Evolutionary conservation across 108 stramenopile genomes (phyloP).

Genomic region (Cyclotella choctawhatcheeana): DNA sequence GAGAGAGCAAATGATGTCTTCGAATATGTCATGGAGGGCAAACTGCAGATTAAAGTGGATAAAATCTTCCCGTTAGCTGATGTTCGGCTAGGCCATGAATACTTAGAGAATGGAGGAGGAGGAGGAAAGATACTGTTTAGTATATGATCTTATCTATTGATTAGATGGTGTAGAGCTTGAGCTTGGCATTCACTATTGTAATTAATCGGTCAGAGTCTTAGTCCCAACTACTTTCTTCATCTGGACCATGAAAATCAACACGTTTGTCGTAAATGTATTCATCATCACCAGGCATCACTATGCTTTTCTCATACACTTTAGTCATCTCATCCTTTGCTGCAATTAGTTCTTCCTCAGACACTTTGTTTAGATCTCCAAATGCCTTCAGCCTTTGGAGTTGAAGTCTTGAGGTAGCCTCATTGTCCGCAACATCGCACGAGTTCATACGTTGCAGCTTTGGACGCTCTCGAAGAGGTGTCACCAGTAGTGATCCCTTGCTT

Average conservation of each 20-base stretch:
- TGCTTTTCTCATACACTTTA: constrained; percentile 33
- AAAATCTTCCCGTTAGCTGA: constrained; percentile 68
- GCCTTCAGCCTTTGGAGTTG: background rate
- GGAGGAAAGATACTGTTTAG: constrained; percentile 80
- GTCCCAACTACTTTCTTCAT: constrained; percentile 64
- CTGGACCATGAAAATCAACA: constrained; percentile 46
- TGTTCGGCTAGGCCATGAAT: constrained; percentile 73
- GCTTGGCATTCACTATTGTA: too few species aligned
- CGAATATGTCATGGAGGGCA: constrained; percentile 74
- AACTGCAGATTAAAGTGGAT: constrained; percentile 77
- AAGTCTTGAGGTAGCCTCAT: too few species aligned
- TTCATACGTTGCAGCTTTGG: background rate
- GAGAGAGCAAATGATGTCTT: constrained; percentile 74
- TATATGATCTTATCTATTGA: too few species aligned
- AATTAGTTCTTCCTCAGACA: constrained; percentile 33
- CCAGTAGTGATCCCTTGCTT: background rate
- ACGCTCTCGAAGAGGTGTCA: background rate
- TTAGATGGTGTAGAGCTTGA: too few species aligned
- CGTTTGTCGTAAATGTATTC: constrained; percentile 54
- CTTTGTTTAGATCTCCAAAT: constrained; percentile 50
- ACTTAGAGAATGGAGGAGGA: constrained; percentile 78
- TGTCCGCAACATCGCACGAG: too few species aligned
- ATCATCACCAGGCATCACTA: constrained; percentile 48
- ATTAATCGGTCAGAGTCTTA: too few species aligned
- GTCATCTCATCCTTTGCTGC: constrained; percentile 57